phyloP scores from a whole-genome alignment of 2,329 filamentous ascomycete species.

The Fusarium sp. region DNA sequence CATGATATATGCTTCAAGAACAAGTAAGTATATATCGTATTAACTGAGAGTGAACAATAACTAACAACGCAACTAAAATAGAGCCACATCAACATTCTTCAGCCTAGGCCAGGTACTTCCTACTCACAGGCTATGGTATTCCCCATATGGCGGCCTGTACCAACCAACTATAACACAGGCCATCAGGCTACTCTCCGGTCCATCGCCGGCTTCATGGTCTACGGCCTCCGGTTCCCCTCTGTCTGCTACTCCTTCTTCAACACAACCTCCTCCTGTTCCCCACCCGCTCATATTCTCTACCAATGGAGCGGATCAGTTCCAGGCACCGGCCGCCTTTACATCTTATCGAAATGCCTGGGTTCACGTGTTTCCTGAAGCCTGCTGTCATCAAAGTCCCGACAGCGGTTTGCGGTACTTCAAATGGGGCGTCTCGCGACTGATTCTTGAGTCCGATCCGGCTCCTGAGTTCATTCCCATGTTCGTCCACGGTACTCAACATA shows the following conservation, averaged over 20 bases:
- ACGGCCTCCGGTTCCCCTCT: slow-evolving; percentile 33
- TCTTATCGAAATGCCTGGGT: slow-evolving; percentile 84
- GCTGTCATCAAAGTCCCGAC: slow-evolving; percentile 87
- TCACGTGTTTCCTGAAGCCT: slow-evolving; percentile 96
- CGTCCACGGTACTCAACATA: slow-evolving; percentile 86
- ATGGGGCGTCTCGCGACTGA: slow-evolving; percentile 93
- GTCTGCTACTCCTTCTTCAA: slow-evolving; percentile 8
- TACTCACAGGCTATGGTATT: slow-evolving; percentile 85
- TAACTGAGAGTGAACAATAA: background rate
- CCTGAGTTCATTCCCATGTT: slow-evolving; percentile 95
- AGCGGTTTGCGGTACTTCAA: slow-evolving; percentile 95
- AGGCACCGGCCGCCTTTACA: slow-evolving; percentile 78
- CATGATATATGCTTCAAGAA: slow-evolving; percentile 97
- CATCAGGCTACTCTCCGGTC: slow-evolving; percentile 81
- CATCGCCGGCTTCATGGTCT: slow-evolving; percentile 43
- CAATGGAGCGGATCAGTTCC: slow-evolving; percentile 73
- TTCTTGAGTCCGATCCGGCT: slow-evolving; percentile 88
- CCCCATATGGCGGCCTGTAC: slow-evolving; percentile 84
- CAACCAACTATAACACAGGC: slow-evolving; percentile 91
- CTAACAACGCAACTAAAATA: slow-evolving; percentile 52
- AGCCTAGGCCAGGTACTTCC: slow-evolving; percentile 89
- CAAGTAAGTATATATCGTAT: slow-evolving; percentile 65
- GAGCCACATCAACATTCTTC: slow-evolving; percentile 83
- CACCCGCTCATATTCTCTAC: slow-evolving; percentile 71
- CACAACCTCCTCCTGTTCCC: slow-evolving; percentile 26